Conservation (phyloP, 2,329 filamentous ascomycete genomes). For the Epichloe elymi region DNA sequence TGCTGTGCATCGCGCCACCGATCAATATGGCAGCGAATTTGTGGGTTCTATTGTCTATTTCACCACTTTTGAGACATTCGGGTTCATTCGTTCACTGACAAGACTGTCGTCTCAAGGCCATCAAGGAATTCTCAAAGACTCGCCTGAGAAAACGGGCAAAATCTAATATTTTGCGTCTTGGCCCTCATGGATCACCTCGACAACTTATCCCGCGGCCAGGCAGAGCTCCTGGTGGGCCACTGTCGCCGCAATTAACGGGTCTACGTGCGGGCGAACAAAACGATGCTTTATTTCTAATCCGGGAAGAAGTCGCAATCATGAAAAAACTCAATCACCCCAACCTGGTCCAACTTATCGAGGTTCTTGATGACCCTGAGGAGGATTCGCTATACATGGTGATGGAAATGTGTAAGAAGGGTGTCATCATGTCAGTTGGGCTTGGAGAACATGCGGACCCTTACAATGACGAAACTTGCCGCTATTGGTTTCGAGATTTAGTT, state of each 20-base stretch:
- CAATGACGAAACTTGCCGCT: slow-evolving; percentile 65
- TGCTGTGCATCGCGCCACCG: slow-evolving; percentile 76
- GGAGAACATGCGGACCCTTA: slow-evolving; percentile 74
- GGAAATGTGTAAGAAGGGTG: slow-evolving; percentile 97
- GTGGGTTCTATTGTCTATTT: slow-evolving; percentile 37
- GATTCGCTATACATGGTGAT: slow-evolving; percentile 98
- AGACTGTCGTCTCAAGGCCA: slow-evolving; percentile 45
- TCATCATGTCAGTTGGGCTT: slow-evolving; percentile 92
- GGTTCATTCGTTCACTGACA: slow-evolving; percentile 7
- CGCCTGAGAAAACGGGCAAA: slow-evolving; percentile 80
- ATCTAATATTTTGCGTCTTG: slow-evolving; percentile 62
- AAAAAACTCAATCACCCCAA: slow-evolving; percentile 95
- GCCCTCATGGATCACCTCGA: slow-evolving; percentile 22
- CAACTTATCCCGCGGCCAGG: slow-evolving; percentile 12
- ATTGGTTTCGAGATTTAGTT: slow-evolving; percentile 91
- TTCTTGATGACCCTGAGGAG: slow-evolving; percentile 87
- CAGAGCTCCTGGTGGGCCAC: slow-evolving; percentile 6
- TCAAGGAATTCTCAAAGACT: slow-evolving; percentile 96
- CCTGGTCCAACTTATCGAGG: slow-evolving; percentile 84
- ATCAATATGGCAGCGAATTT: slow-evolving; percentile 88
- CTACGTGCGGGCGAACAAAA: slow-evolving; percentile 42
- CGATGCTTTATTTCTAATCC: slow-evolving; percentile 71
- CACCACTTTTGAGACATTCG: not conserved
- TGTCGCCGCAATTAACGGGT: slow-evolving; percentile 15
- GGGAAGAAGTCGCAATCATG: slow-evolving; percentile 97